These are phyloP conservation scores for Stipa capillata DNA, from an alignment of 176 grass and related monocot genomes.

Conservation along the genomic window DNA sequence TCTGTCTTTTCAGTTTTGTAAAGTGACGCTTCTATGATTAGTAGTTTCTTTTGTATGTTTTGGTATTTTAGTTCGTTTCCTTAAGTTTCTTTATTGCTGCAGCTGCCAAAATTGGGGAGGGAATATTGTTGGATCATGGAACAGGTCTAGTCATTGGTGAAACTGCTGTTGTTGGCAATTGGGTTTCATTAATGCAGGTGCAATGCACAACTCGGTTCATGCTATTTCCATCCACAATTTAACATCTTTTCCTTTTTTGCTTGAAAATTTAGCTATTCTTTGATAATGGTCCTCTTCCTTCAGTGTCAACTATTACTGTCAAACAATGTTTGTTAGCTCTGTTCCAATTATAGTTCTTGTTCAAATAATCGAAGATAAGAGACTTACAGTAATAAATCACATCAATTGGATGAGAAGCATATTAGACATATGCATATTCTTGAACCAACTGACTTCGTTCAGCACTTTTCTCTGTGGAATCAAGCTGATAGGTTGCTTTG, in stretches of 20 bases:
- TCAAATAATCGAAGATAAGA: background rate
- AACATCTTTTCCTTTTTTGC: background rate
- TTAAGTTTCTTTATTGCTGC: conserved; percentile 20
- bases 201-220: background rate
- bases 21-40: background rate
- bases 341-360: background rate
- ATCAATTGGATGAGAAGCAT: too few species aligned
- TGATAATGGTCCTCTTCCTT: too few species aligned
- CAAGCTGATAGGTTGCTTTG: too few species aligned
- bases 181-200: conserved; percentile 99
- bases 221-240: background rate
- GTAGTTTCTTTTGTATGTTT: background rate
- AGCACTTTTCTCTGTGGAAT: too few species aligned
- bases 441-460: too few species aligned
- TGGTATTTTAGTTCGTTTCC: background rate
- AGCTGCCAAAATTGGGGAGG: conserved; percentile 96
- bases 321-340: background rate
- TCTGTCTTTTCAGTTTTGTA: background rate
- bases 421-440: too few species aligned
- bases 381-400: too few species aligned
- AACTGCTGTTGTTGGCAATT: conserved; percentile 96
- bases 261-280: too few species aligned
- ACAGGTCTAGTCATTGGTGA: conserved; percentile 97
- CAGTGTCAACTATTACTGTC: too few species aligned
- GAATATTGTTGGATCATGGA: conserved; percentile 95